Conservation (phyloP, 2,329 filamentous ascomycete genomes). For the Colletotrichum sp. region DNA sequence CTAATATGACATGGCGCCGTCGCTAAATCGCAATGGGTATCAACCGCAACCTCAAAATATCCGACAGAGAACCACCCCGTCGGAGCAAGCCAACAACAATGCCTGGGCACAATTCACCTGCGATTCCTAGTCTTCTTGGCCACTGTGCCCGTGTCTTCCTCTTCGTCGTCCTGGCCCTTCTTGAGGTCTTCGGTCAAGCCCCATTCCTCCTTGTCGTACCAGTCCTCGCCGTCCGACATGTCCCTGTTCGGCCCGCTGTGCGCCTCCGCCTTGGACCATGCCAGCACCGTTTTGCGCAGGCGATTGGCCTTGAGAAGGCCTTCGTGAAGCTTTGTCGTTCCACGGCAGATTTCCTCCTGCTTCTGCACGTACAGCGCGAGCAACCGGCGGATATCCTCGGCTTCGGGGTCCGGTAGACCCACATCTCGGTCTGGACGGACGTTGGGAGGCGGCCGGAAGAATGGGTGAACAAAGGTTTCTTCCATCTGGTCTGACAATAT, state of each 20-base stretch:
- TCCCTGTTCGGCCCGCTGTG: constrained; percentile 71
- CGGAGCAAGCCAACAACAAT: neutral
- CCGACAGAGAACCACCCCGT: neutral
- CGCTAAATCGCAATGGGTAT: constrained; percentile 18
- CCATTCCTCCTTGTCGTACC: constrained; percentile 87
- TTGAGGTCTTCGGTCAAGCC: constrained; percentile 74
- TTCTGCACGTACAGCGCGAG: constrained; percentile 82
- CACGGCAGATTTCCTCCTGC: constrained; percentile 82
- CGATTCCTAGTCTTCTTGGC: constrained; percentile 65
- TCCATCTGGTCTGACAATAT: constrained; percentile 30
- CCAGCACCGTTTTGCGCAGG: constrained; percentile 72
- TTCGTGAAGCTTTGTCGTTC: constrained; percentile 69
- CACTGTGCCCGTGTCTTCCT: constrained; percentile 70
- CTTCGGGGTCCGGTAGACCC: constrained; percentile 74
- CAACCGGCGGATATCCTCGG: constrained; percentile 77
- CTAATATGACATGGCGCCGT: neutral
- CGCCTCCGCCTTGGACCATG: constrained; percentile 80
- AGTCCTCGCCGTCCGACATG: constrained; percentile 89
- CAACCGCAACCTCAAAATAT: constrained; percentile 14
- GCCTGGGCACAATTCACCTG: constrained; percentile 35
- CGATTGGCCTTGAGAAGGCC: constrained; percentile 77
- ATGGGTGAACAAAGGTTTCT: constrained; percentile 71
- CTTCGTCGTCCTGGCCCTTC: constrained; percentile 83
- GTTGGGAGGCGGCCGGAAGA: constrained; percentile 70
- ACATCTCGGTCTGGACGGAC: constrained; percentile 72